Percentiles rank a stretch among this genome's conserved stretches.
phyloP scores from a whole-genome alignment of 2,329 filamentous ascomycete species.

The Cladobotryum protrusum region DNA sequence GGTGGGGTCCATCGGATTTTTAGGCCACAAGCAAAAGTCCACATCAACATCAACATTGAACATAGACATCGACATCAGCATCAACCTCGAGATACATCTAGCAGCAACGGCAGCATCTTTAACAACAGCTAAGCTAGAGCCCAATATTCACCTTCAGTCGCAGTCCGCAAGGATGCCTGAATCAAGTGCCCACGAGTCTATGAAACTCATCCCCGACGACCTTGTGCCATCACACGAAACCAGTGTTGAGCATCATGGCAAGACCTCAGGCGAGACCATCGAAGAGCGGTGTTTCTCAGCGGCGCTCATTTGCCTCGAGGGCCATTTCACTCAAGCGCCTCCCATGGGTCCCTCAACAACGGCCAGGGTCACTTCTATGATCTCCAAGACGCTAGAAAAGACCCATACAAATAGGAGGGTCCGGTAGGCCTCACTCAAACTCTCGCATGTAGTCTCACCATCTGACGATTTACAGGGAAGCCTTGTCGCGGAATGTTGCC shows the following conservation, averaged over 20 bases:
- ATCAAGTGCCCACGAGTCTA: constrained; percentile 10
- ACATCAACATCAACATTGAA: not conserved
- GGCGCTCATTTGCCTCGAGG: constrained; percentile 55
- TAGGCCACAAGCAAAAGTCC: not conserved
- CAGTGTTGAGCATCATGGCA: constrained; percentile 10
- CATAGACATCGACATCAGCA: constrained; percentile 6
- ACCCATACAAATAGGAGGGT: constrained; percentile 56
- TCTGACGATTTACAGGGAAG: constrained; percentile 38
- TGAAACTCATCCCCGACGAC: constrained; percentile 23
- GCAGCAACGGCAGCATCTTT: not conserved
- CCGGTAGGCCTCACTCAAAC: constrained; percentile 35
- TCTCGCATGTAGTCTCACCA: not conserved
- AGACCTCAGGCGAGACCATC: constrained; percentile 40
- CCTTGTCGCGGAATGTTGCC: constrained; percentile 55
- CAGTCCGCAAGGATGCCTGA: not conserved
- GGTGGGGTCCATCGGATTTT: not conserved
- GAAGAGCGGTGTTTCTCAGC: constrained; percentile 59
- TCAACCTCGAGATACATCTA: constrained; percentile 4
- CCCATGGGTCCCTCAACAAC: constrained; percentile 52
- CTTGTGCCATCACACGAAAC: constrained; percentile 12
- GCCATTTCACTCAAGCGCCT: constrained; percentile 52
- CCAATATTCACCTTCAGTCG: not conserved
- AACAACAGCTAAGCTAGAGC: not conserved
- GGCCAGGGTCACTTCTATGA: constrained; percentile 49
- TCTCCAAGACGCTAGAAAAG: constrained; percentile 57